Evolutionary conservation across 1,139 yeast genomes (phyloP).

Genomic region (Magnusiomyces ingens): DNA sequence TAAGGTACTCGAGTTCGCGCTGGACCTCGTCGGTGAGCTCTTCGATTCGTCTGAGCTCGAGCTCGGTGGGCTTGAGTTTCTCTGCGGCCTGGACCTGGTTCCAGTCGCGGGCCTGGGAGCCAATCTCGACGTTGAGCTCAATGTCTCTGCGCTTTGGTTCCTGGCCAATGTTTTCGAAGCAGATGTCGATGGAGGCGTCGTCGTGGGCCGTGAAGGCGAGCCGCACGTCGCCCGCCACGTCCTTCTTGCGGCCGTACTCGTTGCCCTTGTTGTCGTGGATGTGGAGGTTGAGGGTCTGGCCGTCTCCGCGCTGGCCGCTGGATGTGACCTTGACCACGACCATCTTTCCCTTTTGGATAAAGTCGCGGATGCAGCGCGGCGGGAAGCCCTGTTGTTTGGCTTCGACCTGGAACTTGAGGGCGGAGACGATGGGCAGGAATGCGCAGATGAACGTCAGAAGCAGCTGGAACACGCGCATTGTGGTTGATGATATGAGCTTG

Average conservation of each 20-base stretch:
- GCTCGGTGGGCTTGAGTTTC: slow-evolving; percentile 86
- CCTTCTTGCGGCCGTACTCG: slow-evolving; percentile 35
- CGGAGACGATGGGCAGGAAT: slow-evolving; percentile 24
- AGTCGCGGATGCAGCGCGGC: slow-evolving; percentile 80
- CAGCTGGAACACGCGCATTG: slow-evolving; percentile 9
- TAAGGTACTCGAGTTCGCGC: slow-evolving; percentile 72
- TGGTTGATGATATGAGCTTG: too few relatives aligned
- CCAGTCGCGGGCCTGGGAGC: slow-evolving; percentile 98
- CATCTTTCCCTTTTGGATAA: slow-evolving; percentile 72
- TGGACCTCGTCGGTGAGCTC: slow-evolving; percentile 76
- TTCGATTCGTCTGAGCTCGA: slow-evolving; percentile 75
- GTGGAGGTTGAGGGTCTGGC: slow-evolving; percentile 61
- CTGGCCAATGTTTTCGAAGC: slow-evolving; percentile 64
- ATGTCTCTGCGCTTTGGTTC: slow-evolving; percentile 41
- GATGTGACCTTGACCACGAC: slow-evolving; percentile 78
- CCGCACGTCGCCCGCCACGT: slow-evolving; percentile 52
- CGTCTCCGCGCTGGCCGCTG: slow-evolving; percentile 73
- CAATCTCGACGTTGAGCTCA: slow-evolving; percentile 89
- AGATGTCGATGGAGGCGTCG: slow-evolving; percentile 81
- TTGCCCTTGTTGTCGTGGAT: slow-evolving; percentile 36
- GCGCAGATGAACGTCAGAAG: slow-evolving; percentile 17
- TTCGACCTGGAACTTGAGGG: slow-evolving; percentile 32
- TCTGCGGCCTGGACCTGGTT: slow-evolving; percentile 88
- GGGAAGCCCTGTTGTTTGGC: slow-evolving; percentile 29
- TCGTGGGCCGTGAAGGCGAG: slow-evolving; percentile 80